Evolutionary conservation across 2,329 filamentous ascomycete genomes (phyloP), one percentile per base, ranked within the genome.

Genomic region (Dendrostoma leiphaemia): DNA sequence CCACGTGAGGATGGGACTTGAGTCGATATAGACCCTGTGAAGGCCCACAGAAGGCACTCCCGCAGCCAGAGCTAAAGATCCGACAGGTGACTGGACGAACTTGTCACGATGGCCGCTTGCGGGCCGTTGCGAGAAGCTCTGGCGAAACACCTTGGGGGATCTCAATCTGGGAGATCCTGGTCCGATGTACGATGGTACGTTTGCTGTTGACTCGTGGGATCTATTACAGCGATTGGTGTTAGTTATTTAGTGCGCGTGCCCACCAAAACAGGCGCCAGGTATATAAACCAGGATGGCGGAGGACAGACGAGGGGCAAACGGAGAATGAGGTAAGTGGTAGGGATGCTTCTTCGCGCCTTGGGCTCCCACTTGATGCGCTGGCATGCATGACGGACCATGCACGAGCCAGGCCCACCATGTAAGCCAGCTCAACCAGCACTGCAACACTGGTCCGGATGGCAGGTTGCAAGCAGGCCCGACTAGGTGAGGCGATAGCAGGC

Each of bases 321-420:
- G 59, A 62, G 26, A 47, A 59, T 65, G 34, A 53, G 46, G 50
- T 50, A 53, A 41, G 24, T 24, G 43, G 34, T 41, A 57, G 51
- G 51, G 54, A 44, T 66, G 60, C 63, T 61, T 59, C 65, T 70
- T 68, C 62, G 72, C 70, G 73, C 71, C 71, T 73, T 70, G 69
- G 69, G 64, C 69, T 67, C 72, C 70, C 67, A 70, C 64, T 74
- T 77, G 74, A 78, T 78, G 75, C 72, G 75, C 69, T 78, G 75
- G 75, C 78, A 81, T 82, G 79, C 78, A 82, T 80, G 76, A 80
- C 76, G 77, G 77, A 75, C 78, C 74, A 77, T 80, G 79, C 78
- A 80, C 67, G 71, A 74, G 68, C 71, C 67, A 71, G 71, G 71
- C 67, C 71, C 71, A 74, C 72, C 70, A 66, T 66, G 69, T 69